Conservation (phyloP, 208 protist species). For the Wallacemonas sp. region DNA sequence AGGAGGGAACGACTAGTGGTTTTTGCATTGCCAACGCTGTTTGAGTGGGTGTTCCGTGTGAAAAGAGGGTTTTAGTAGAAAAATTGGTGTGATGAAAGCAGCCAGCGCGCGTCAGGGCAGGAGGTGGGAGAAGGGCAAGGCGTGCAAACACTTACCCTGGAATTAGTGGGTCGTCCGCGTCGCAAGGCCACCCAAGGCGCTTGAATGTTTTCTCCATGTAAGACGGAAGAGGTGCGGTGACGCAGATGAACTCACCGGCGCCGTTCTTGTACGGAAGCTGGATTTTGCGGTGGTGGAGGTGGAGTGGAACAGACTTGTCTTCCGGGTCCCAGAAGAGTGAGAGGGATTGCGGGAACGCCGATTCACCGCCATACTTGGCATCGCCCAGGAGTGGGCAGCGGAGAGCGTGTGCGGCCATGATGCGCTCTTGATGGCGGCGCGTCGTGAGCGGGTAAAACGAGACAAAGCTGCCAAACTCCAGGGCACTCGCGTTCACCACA, state of each 20-base stretch:
- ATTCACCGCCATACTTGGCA: constrained; percentile 89
- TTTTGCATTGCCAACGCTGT: too few relatives aligned
- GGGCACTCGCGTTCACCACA: constrained; percentile 85
- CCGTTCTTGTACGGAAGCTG: constrained; percentile 91
- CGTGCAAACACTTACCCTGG: constrained; percentile 80
- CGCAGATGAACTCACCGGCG: constrained; percentile 78
- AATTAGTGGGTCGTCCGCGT: constrained; percentile 91
- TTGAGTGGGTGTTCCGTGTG: too few relatives aligned
- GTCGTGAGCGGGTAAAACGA: constrained; percentile 91
- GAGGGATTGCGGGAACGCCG: constrained; percentile 81
- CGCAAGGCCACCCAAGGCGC: constrained; percentile 79
- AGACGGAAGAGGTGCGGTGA: constrained; percentile 84
- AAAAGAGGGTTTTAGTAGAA: too few relatives aligned
- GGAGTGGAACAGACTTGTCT: constrained; percentile 78
- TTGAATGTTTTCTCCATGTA: constrained; percentile 92
- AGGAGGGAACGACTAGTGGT: too few relatives aligned
- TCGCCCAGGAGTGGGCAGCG: constrained; percentile 91
- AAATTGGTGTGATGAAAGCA: too few relatives aligned
- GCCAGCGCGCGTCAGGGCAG: too few relatives aligned
- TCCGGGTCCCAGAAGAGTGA: constrained; percentile 84
- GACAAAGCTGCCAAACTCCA: constrained; percentile 89
- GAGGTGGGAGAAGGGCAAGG: too few relatives aligned
- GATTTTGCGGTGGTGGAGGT: constrained; percentile 90
- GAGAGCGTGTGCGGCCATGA: constrained; percentile 90
- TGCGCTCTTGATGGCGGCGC: constrained; percentile 88